These are phyloP conservation scores for Termitomyces eurrhizus DNA, from an alignment of 768 basidiomycete genomes.

Conservation along the genomic window DNA sequence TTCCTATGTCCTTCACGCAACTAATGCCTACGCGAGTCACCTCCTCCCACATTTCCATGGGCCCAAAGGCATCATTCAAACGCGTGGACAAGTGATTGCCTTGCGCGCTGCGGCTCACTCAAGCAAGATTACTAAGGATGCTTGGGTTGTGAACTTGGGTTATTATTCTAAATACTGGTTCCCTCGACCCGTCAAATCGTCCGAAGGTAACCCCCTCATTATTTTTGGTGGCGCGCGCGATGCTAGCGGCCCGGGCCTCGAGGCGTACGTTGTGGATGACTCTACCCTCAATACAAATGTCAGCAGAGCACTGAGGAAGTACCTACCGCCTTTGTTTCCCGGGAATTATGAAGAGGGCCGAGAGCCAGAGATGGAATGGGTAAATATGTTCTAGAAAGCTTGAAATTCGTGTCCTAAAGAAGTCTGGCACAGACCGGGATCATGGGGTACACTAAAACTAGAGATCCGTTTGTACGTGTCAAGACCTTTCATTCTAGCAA, in stretches of 20 bases:
- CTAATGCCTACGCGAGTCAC: slow-evolving; percentile 78
- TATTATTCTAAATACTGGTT: slow-evolving; percentile 71
- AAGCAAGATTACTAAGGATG: slow-evolving; percentile 35
- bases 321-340: slow-evolving; percentile 57
- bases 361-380: slow-evolving; percentile 83
- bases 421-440: slow-evolving; percentile 62
- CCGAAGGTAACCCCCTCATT: slow-evolving; percentile 47
- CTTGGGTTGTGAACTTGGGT: slow-evolving; percentile 50
- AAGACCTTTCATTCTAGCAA: background rate
- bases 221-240: slow-evolving; percentile 73
- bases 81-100: slow-evolving; percentile 64
- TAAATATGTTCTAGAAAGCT: slow-evolving; percentile 25
- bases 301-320: slow-evolving; percentile 47
- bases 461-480: slow-evolving; percentile 63
- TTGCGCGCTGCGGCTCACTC: slow-evolving; percentile 33
- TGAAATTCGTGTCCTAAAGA: background rate
- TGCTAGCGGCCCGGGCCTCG: slow-evolving; percentile 36
- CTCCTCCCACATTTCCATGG: slow-evolving; percentile 69
- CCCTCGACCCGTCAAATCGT: slow-evolving; percentile 47
- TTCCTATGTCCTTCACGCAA: slow-evolving; percentile 75
- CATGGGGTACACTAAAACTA: slow-evolving; percentile 64
- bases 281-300: slow-evolving; percentile 43
- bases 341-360: slow-evolving; percentile 41
- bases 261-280: slow-evolving; percentile 57
- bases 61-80: slow-evolving; percentile 56